A percentile compares a stretch with the other conserved stretches of the same genome.
Evolutionary conservation across 306 rosid species (phyloP).

Genomic region (Vachellia pachyceras): DNA sequence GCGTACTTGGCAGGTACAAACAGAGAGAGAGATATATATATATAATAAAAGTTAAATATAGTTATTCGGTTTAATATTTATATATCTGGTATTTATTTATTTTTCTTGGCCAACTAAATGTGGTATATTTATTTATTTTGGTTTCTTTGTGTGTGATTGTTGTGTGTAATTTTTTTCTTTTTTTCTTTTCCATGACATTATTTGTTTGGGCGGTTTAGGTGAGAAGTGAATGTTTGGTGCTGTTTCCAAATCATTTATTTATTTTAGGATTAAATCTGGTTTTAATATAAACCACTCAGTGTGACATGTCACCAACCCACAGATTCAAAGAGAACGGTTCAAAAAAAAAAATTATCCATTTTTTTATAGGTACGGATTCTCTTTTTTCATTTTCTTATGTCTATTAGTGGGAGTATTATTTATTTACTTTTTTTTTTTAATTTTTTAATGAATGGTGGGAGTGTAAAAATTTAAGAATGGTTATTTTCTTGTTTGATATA

Average conservation of each 20-base stretch:
- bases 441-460: neutral
- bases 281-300: neutral
- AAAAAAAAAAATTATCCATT: no score
- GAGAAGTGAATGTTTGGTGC: conserved; percentile 13
- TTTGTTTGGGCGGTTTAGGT: conserved; percentile 9
- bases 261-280: neutral
- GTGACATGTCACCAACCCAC: neutral
- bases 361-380: neutral
- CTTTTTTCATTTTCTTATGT: neutral
- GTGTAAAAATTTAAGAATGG: neutral
- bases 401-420: neutral
- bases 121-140: neutral
- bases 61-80: neutral
- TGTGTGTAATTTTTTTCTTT: neutral
- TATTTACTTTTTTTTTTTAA: no score
- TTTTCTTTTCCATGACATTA: neutral
- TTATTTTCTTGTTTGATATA: neutral
- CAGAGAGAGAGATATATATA: conserved; percentile 26
- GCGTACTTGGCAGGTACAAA: conserved; percentile 98
- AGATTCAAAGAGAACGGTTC: neutral
- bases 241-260: neutral
- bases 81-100: neutral
- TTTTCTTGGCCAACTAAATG: neutral
- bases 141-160: neutral
- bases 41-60: neutral